A percentile compares a stretch with the other conserved stretches of the same genome.
phyloP scores from a whole-genome alignment of 257 asterid species.

The Anisodus tanguticus region DNA sequence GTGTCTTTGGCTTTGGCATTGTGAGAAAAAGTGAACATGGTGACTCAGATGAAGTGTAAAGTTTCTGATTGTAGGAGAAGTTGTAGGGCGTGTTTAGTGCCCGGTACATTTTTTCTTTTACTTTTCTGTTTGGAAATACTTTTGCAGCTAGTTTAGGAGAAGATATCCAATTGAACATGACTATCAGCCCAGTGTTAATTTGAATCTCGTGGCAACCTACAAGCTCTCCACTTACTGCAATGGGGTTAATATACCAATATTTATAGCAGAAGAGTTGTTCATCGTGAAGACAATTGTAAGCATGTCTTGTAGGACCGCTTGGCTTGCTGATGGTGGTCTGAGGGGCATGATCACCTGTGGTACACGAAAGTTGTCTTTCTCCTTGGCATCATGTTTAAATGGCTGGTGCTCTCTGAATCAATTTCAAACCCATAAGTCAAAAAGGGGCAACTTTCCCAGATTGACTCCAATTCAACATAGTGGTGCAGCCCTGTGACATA shows the following conservation, averaged over 20 bases:
- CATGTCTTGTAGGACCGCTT: conserved; percentile 1
- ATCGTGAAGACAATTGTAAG: neutral
- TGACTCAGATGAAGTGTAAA: neutral
- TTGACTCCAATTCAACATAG: neutral
- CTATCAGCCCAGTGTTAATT: neutral
- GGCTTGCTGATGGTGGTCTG: conserved; percentile 8
- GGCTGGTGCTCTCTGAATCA: neutral
- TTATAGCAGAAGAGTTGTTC: neutral
- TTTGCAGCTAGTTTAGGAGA: conserved; percentile 10
- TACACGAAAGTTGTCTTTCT: neutral
- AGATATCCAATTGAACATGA: conserved; percentile 17
- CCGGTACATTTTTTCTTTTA: neutral
- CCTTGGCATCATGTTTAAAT: neutral
- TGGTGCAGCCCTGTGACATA: too few species aligned
- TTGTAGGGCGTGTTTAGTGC: neutral
- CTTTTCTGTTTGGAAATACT: neutral
- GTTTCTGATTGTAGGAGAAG: conserved; percentile 6
- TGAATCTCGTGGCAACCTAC: neutral
- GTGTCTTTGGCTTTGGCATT: conserved; percentile 3
- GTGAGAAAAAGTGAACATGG: neutral
- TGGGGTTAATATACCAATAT: conserved; percentile 5
- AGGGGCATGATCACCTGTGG: conserved; percentile 5
- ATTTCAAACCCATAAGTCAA: neutral
- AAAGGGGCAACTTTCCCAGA: neutral
- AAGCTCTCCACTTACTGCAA: conserved; percentile 18